Evolutionary conservation across 2,329 filamentous ascomycete genomes (phyloP), one percentile per base, ranked within the genome.

Genomic region (Ophiocordyceps camponoti-leonardi): DNA sequence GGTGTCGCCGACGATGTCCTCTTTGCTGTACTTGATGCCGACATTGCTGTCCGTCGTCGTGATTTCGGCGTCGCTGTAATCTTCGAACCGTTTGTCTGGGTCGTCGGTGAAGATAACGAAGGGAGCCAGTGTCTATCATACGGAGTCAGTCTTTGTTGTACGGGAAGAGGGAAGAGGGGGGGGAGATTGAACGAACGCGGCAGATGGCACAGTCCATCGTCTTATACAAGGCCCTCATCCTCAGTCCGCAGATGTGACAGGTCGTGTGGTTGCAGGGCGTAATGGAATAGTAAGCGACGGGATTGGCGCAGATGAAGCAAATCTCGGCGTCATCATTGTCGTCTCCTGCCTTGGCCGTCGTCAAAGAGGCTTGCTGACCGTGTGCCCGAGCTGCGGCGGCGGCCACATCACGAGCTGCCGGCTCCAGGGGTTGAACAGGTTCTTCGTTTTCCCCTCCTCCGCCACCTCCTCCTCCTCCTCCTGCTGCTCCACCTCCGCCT

Each of bases 151-250:
- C 3, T 14, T 18, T 7, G 16, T 13, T 8, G 2, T 30, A 14
- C n/a, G n/a, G n/a, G n/a, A n/a, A n/a, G n/a, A n/a, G n/a, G n/a
- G n/a, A n/a, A 42, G 23, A 45, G 6, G 35, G 19, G 35, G 35
- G n/a, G n/a, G n/a, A n/a, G n/a, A n/a, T n/a, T n/a, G n/a, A 26
- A 69, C 81, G 54, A 72, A 88, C 85, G 58, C 92, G 74, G 61
- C 92, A 98, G 62, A 96, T 88, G n/a, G 88, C 84, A 64, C 92
- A 98, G 51, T 88, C 84, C 62, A 94, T 94, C 49, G 81, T 93
- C 69, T 95, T 96, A 66, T 96, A 98, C 41, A 98, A 68, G 1
- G 90, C 92, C 54, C 92, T 77, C 76, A 96, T 77, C 48, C 92
- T 77, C 53, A 98, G 67, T 11, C 87, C 82, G 62, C 92, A 98